Evolutionary conservation across 805 yeast species (phyloP), one percentile per base, ranked within the genome.

Genomic region (Vanderwaltozyma tropicalis): DNA sequence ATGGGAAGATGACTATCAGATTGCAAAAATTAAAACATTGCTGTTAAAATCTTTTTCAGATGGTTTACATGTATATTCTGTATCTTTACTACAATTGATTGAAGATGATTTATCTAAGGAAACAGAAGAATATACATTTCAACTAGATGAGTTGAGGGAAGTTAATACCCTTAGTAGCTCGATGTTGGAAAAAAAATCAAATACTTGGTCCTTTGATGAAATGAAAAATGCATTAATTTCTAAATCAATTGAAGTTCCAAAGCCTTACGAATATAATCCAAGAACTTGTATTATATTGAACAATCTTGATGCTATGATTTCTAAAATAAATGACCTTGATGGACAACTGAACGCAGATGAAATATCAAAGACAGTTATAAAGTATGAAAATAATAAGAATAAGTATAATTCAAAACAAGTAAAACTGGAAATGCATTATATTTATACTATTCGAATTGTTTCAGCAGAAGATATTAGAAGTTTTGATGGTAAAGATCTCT

Each of bases 231-330:
- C 70, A 1, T 68, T 77, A 0, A 57, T 59, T 20, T 58, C 66
- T 17, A 57, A 55, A 1, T 65, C 64, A 31, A 39, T 63, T 5
- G 62, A 59, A 6, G 45, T 55, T 34, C 70, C 74, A 3, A 69
- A 67, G 13, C 79, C 87, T 0, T 77, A 68, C 50, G 69, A 72
- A 31, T 80, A 80, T 61, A 65, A 68, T 41, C 62, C 68, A 5
- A 67, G 70, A 37, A 77, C 87, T 0, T 84, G 94, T 58, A 74
- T 81, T n/a, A 76, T 80, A n/a, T 62, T 85, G 42, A 83, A 82
- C 56, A 76, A 86, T 49, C 51, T 86, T 9, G 66, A 73, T 1
- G 69, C 72, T 10, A 66, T 74, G 66, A 53, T 68, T 48, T 49
- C 60, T 1, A 72, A 72, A 39, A 46, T 76, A 9, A 61, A 70